Percentiles rank a stretch among this genome's conserved stretches.
These are phyloP conservation scores for Heliosperma pusillum DNA, from an alignment of 148 eudicot genomes.

Conservation along the genomic window DNA sequence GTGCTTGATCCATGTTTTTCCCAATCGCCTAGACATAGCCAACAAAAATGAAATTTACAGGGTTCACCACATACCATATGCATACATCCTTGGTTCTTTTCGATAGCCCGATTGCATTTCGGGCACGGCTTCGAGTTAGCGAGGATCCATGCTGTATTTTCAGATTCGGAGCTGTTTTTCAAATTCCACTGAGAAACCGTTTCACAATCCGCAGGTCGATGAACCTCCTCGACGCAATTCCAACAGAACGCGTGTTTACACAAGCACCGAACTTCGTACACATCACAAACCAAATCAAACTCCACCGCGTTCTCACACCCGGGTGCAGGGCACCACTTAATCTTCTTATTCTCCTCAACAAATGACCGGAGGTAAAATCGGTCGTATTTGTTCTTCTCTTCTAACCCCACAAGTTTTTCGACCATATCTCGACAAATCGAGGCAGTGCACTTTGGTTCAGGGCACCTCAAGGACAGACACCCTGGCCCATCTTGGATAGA, in stretches of 20 bases:
- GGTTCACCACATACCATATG: slow-evolving; percentile 66
- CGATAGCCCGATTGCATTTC: slow-evolving; percentile 61
- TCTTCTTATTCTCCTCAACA: slow-evolving; percentile 60
- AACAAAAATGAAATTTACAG: slow-evolving; percentile 62
- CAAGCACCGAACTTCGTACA: slow-evolving; percentile 43
- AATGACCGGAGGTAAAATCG: slow-evolving; percentile 54
- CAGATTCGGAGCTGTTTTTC: slow-evolving; percentile 51
- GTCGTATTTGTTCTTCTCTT: slow-evolving; percentile 45
- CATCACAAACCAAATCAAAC: slow-evolving; percentile 1
- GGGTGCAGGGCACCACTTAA: slow-evolving; percentile 85
- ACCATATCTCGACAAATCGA: slow-evolving; percentile 53
- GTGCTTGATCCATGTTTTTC: slow-evolving; percentile 40
- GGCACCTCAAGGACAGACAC: slow-evolving; percentile 48
- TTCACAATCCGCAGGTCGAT: slow-evolving; percentile 56
- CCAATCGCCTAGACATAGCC: slow-evolving; percentile 68
- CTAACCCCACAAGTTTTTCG: slow-evolving; percentile 31
- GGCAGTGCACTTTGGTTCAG: slow-evolving; percentile 57
- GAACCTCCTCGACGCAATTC: slow-evolving; percentile 68
- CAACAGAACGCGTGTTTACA: slow-evolving; percentile 54
- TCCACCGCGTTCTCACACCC: slow-evolving; percentile 33
- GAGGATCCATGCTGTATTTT: slow-evolving; percentile 37
- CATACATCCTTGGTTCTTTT: slow-evolving; percentile 77
- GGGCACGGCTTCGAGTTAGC: slow-evolving; percentile 76
- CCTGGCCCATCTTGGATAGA: slow-evolving; percentile 27
- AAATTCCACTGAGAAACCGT: slow-evolving; percentile 57